Base-by-base conservation (phyloP, 495 filamentous ascomycete species). In the Xylaria grammica region DNA sequence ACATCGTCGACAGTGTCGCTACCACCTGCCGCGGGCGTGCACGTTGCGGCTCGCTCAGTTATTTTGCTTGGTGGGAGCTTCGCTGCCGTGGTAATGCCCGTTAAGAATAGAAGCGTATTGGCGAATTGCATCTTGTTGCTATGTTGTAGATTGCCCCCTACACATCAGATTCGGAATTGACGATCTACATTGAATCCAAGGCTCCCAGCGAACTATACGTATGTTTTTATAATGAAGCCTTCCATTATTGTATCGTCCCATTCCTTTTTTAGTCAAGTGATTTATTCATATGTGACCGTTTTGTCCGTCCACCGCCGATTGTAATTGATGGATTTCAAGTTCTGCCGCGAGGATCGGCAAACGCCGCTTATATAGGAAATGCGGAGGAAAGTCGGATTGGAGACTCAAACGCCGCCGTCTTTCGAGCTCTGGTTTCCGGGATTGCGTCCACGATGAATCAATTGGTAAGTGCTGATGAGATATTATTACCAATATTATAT, bases 11-110 rank as follows among this genome's bases (percentile, higher is more conserved):
- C 67, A 11, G 74, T 49, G 30, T 44, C 22, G 30, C 57, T 60
- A 4, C 57, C 76, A 11, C 72, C 72, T 7, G 75, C 70, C 24
- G 52, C 62, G 1, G 79, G 79, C n/a, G 77, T 81, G 52, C 79
- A 81, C 13, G 67, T 68, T 17, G 73, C 45, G 17, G 63, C 54
- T 49, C 71, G 68, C 53, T 69, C 65, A 36, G 51, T 29, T 17
- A 67, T 27, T 22, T 27, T 45, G 9, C 53, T 59, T 10, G 55
- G 65, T 8, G 63, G 55, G 4, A 60, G 30, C 6, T 17, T 7
- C 9, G 57, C 36, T 27, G 54, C 46, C 11, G 26, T 48, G 32
- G 46, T 48, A n/a, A 62, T 24, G 38, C 24, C 57, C 11, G 36
- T 20, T 22, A 65, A 7, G 15, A 66, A 30, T 26, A 46, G 22